Conservation (phyloP, 1,284 basidiomycete species). For the Ustilago shanxiensis region DNA sequence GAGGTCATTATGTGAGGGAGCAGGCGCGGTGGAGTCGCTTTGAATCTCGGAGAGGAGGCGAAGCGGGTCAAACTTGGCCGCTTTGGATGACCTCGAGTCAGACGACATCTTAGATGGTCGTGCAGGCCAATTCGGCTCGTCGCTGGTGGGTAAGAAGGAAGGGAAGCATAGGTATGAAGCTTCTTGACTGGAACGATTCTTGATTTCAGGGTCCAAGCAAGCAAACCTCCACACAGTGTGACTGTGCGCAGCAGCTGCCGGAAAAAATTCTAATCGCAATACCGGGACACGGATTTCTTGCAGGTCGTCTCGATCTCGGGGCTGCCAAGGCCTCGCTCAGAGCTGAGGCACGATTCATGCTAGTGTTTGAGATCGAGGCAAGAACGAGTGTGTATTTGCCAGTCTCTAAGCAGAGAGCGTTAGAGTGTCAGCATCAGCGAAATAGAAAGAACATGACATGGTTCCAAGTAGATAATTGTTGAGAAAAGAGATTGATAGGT, state of each 20-base stretch:
- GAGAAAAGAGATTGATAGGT: slow-evolving; percentile 1
- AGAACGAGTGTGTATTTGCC: slow-evolving; percentile 4
- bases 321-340: too few relatives aligned
- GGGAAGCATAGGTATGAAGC: background rate
- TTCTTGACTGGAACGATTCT: background rate
- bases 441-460: background rate
- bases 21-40: background rate
- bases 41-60: slow-evolving; percentile 35
- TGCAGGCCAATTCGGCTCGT: background rate
- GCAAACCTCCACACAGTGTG: background rate
- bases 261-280: background rate
- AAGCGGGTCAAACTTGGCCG: slow-evolving; percentile 19
- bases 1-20: background rate
- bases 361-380: too few relatives aligned
- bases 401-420: slow-evolving; percentile 5
- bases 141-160: background rate
- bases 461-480: slow-evolving; percentile 11
- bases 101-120: background rate
- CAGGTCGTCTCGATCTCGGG: background rate
- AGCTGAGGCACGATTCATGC: too few relatives aligned
- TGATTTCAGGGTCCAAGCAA: slow-evolving; percentile 5
- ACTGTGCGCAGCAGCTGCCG: background rate
- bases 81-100: background rate
- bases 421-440: background rate
- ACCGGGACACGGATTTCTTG: background rate